Percentiles rank a stretch among this genome's conserved stretches.
Conservation (phyloP, 495 filamentous ascomycete genomes). For the Jackrogersella minutella region DNA sequence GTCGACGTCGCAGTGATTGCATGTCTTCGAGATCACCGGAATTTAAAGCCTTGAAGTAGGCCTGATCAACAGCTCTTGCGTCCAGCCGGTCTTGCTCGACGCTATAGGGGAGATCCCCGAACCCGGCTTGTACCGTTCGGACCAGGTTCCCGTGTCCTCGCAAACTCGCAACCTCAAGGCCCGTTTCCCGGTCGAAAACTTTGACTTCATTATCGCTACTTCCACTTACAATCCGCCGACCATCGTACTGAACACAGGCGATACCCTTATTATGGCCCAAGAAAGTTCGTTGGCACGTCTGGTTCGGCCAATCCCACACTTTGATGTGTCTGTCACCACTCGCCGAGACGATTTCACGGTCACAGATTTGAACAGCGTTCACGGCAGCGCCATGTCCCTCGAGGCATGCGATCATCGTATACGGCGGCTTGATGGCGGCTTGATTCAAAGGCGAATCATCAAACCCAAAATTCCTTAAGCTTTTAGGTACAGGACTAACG, state of each 20-base stretch:
- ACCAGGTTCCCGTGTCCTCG: constrained; percentile 83
- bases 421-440: constrained; percentile 63
- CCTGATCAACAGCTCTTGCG: constrained; percentile 73
- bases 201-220: constrained; percentile 95
- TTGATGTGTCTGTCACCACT: constrained; percentile 93
- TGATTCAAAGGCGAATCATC: constrained; percentile 55
- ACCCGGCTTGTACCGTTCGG: constrained; percentile 91
- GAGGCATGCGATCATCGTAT: constrained; percentile 78
- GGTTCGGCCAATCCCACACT: constrained; percentile 88
- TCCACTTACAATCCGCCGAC: constrained; percentile 93
- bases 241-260: constrained; percentile 96
- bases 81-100: constrained; percentile 73
- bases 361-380: constrained; percentile 92
- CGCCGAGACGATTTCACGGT: constrained; percentile 87
- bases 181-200: constrained; percentile 86
- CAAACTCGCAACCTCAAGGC: constrained; percentile 87
- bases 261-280: constrained; percentile 94
- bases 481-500: constrained; percentile 63
- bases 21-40: constrained; percentile 60
- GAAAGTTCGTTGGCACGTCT: constrained; percentile 76
- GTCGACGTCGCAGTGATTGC: constrained; percentile 54
- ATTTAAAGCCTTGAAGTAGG: constrained; percentile 74
- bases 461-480: constrained; percentile 57
- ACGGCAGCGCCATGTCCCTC: constrained; percentile 89
- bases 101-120: constrained; percentile 85